Conservation (phyloP, 202 grass and related monocot genomes). For the Dendrocalamus latiflorus region DNA sequence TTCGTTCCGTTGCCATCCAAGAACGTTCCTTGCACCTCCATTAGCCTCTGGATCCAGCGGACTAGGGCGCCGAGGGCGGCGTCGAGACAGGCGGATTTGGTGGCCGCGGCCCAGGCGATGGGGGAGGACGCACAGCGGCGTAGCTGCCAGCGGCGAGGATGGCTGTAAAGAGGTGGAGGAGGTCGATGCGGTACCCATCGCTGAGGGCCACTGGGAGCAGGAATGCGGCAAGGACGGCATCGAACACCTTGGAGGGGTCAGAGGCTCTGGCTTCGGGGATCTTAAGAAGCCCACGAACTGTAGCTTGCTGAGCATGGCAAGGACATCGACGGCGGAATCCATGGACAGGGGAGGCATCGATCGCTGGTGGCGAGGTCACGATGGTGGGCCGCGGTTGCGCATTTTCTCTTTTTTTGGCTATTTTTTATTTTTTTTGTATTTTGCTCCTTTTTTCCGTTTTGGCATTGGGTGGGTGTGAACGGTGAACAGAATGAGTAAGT, state of each 20-base stretch:
- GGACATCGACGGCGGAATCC: slow-evolving; percentile 25
- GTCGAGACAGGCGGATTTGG: slow-evolving; percentile 35
- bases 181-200: slow-evolving; percentile 31
- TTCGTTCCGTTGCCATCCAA: background rate
- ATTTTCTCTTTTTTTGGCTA: background rate
- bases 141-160: slow-evolving; percentile 50
- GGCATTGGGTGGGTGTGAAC: background rate
- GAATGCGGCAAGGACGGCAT: slow-evolving; percentile 43
- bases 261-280: slow-evolving; percentile 14
- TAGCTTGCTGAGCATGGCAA: slow-evolving; percentile 49
- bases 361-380: slow-evolving; percentile 40
- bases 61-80: slow-evolving; percentile 35
- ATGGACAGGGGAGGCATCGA: slow-evolving; percentile 2
- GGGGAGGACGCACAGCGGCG: background rate
- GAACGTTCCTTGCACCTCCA: slow-evolving; percentile 20
- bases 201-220: slow-evolving; percentile 39
- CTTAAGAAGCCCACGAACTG: slow-evolving; percentile 49
- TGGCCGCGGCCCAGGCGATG: slow-evolving; percentile 35
- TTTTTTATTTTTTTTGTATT: too few species aligned
- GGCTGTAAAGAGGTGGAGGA: slow-evolving; percentile 45
- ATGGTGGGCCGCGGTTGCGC: slow-evolving; percentile 3
- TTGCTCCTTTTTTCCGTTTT: background rate
- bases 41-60: slow-evolving; percentile 42
- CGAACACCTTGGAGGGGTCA: slow-evolving; percentile 43
- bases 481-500: too few species aligned